Conservation (phyloP, 2,329 filamentous ascomycete genomes). For the Annulohypoxylon truncatum region DNA sequence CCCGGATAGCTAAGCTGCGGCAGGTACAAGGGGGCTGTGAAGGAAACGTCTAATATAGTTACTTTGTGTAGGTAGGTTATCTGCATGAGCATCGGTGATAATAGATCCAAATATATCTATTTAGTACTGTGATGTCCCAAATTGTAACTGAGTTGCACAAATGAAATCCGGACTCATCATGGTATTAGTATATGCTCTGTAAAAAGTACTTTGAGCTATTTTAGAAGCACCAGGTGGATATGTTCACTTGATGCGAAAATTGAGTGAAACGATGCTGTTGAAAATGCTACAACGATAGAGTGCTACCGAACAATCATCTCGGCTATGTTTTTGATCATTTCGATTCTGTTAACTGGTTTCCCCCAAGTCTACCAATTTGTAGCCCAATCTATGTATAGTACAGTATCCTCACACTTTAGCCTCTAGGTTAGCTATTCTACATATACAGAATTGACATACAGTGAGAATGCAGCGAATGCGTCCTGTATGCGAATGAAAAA, state of each 20-base stretch:
- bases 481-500: constrained; percentile 11
- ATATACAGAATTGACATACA: constrained; percentile 1
- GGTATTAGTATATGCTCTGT: too few species aligned
- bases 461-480: constrained; percentile 11
- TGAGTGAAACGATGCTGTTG: not conserved
- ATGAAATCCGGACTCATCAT: too few species aligned
- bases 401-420: not conserved
- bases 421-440: constrained; percentile 12
- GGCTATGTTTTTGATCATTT: too few species aligned
- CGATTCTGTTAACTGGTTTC: not conserved
- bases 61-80: not conserved
- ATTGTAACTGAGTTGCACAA: not conserved
- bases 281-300: not conserved
- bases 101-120: not conserved
- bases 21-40: constrained; percentile 10
- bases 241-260: not conserved
- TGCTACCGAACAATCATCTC: too few species aligned
- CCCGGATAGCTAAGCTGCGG: constrained; percentile 9
- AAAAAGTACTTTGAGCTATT: not conserved
- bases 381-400: constrained; percentile 1
- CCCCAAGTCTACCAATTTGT: not conserved
- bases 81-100: not conserved
- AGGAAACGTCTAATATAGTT: not conserved
- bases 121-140: not conserved
- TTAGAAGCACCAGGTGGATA: not conserved